Base-by-base conservation (phyloP, 768 basidiomycete genomes). In the Panus rudis region DNA sequence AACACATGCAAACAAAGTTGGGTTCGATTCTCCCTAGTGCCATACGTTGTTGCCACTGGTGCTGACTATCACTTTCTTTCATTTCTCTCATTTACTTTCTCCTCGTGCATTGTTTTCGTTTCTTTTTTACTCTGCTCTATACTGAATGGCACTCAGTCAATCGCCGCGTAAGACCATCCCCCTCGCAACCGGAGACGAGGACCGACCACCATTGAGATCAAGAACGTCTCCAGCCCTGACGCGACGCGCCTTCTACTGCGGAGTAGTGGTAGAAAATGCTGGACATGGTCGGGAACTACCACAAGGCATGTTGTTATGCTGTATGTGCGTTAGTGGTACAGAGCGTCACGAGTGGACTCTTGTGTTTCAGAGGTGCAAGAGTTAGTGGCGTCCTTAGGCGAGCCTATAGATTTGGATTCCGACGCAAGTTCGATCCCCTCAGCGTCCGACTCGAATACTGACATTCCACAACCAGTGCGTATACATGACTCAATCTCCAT, bases 191-290 rank as follows among this genome's bases (percentile, higher is more conserved):
- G 84, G 82, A 33, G 79, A 85, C 48, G 80, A 79, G 52, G 55
- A 68, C 21, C 68, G 70, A 21, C 63, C 70, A 31, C 69, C 72
- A 34, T 66, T 53, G 39, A 48, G 43, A 35, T 49, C 63, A 23
- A 64, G 73, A 31, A 61, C 63, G 14, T 58, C 54, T 8, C 56
- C 65, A 24, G 61, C 65, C 39, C 53, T 78, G 49, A 92, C 84
- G 5, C 82, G 75, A 60, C 84, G 92, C 58, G 86, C 83, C 20
- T 94, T 93, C 62, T 85, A 85, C 58, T 89, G 86, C 57, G 88
- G 87, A 33, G 86, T 94, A 16, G 87, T 94, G 12, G 82, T 94
- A 23, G 91, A 96, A 65, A 81, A 79, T 40, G 79, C 84, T 28
- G 83, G 84, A 50, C 72, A 76, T 50, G 84, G 83, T 5, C 75